These are phyloP conservation scores for Neurospora terricola DNA, from an alignment of 495 filamentous ascomycete species.

Conservation along the genomic window DNA sequence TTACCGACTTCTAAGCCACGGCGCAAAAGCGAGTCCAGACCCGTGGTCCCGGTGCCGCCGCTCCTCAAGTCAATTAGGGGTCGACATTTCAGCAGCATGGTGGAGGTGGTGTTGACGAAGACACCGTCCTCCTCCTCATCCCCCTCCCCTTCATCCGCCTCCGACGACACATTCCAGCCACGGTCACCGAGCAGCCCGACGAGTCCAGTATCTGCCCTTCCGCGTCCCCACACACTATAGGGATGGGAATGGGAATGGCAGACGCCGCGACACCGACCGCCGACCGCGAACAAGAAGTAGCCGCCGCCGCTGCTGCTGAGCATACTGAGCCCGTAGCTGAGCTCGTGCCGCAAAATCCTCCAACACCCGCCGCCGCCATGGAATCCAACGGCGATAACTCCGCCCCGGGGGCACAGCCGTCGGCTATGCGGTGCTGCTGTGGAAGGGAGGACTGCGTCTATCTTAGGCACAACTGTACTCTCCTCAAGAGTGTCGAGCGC, in stretches of 20 bases:
- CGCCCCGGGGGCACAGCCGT: constrained; percentile 4
- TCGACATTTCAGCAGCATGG: not conserved
- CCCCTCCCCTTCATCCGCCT: not conserved
- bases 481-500: constrained; percentile 71
- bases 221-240: not conserved
- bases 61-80: not conserved
- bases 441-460: constrained; percentile 70
- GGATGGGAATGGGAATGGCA: constrained; percentile 15
- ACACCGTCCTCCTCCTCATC: not conserved
- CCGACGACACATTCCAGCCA: not conserved
- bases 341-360: not conserved
- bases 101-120: not conserved
- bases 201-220: not conserved
- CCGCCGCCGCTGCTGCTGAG: not conserved
- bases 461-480: constrained; percentile 65
- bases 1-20: not conserved
- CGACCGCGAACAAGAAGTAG: not conserved
- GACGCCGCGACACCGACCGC: constrained; percentile 1
- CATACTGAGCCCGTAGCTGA: not conserved
- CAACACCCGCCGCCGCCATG: not conserved
- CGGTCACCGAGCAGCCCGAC: not conserved
- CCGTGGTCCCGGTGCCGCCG: not conserved
- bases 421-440: constrained; percentile 61
- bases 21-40: not conserved
- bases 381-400: constrained; percentile 9